Evolutionary conservation across 192 early-diverging fungal species (phyloP).

Genomic region (Podila epicladia): DNA sequence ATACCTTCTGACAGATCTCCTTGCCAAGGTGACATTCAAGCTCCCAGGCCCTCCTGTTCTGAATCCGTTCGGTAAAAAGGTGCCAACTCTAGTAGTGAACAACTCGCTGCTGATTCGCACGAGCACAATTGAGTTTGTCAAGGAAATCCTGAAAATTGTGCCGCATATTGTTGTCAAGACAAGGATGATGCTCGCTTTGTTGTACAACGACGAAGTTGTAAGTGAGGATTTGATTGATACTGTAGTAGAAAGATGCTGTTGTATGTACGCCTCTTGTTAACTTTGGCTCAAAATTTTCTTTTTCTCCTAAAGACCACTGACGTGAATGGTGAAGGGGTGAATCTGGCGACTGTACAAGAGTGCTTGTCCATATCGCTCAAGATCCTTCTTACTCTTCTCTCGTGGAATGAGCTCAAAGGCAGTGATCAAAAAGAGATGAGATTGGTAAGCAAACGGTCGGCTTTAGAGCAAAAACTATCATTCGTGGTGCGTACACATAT

Average conservation of each 20-base stretch:
- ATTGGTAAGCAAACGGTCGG: slow-evolving; percentile 10
- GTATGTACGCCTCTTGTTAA: neutral
- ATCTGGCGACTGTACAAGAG: neutral
- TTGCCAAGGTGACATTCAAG: slow-evolving; percentile 58
- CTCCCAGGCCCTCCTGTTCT: slow-evolving; percentile 27
- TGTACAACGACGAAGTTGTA: slow-evolving; percentile 25
- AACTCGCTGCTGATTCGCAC: slow-evolving; percentile 48
- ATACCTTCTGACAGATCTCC: slow-evolving; percentile 60
- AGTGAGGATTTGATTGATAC: neutral
- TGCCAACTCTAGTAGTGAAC: slow-evolving; percentile 19
- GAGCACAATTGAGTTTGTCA: slow-evolving; percentile 41
- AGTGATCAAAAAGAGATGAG: slow-evolving; percentile 40
- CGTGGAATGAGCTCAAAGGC: slow-evolving; percentile 40
- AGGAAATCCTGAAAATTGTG: slow-evolving; percentile 36
- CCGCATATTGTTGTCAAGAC: slow-evolving; percentile 33
- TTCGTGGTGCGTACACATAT: neutral
- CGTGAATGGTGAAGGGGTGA: slow-evolving; percentile 5
- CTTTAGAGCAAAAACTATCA: neutral
- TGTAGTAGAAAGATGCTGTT: neutral
- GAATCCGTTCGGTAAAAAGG: slow-evolving; percentile 47
- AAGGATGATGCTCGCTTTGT: slow-evolving; percentile 18
- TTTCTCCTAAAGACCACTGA: slow-evolving; percentile 8
- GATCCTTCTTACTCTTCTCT: slow-evolving; percentile 13
- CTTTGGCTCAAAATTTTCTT: neutral
- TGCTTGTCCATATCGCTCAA: slow-evolving; percentile 29